Evolutionary conservation across 1,139 yeast genomes (phyloP), one percentile per base, ranked within the genome.

Genomic region (Debaryomyces psychrophilus): DNA sequence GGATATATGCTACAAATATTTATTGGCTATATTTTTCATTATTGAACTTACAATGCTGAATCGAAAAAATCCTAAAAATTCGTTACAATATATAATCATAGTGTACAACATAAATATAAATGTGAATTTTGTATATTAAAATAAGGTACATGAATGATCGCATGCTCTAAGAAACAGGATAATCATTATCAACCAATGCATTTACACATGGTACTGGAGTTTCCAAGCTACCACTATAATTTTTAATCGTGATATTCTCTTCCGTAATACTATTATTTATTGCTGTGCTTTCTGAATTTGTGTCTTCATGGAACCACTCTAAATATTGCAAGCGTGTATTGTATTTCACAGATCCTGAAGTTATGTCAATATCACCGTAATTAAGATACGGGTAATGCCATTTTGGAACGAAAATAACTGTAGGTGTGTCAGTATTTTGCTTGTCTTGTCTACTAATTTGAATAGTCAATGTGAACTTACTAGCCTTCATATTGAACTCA

Each of bases 341-440:
- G 51, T 76, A 78, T 44, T 71, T 70, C 53, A 82, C 77, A 18
- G 65, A 52, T 47, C 96, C 97, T 0, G 82, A 69, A 4, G 83
- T 72, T 15, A 79, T 68, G 23, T 64, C 65, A 26, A 74, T 73
- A 33, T 75, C 79, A 9, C 66, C 67, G 43, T 77, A 71, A 44
- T 58, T 73, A 62, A 57, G 76, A 72, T 37, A 69, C 43, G 61
- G 82, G 56, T 76, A 90, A 60, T 90, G 96, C 76, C 82, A 78
- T 27, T 72, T 72, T 0, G 97, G 97, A 22, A 89, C 62, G 59
- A 73, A 87, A 2, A 90, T 77, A 36, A 79, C 68, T 0, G 92
- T 84, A 1, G 87, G 82, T 0, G 55, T 38, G 22, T 46, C 28
- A 11, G 38, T 28, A 3, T 20, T 18, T 4, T 48, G 45, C 11